Percentiles rank a stretch among this genome's conserved stretches.
Evolutionary conservation across 768 basidiomycete genomes (phyloP).

Genomic region (Lactarius quietus): DNA sequence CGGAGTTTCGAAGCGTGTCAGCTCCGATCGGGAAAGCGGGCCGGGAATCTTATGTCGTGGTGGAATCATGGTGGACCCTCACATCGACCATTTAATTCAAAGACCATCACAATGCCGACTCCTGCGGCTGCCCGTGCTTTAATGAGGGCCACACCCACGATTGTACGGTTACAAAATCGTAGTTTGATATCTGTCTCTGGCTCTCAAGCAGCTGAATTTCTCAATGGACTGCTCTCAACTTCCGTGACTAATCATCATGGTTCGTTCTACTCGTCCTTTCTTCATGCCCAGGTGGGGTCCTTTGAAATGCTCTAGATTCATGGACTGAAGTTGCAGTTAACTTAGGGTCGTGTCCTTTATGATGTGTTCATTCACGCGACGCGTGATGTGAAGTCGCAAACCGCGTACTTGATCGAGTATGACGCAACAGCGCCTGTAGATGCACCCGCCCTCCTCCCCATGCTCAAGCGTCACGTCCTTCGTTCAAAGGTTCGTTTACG

Average conservation of each 20-base stretch:
- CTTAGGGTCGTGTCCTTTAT: slow-evolving; percentile 82
- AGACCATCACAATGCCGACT: slow-evolving; percentile 31
- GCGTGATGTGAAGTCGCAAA: slow-evolving; percentile 40
- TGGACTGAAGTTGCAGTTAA: slow-evolving; percentile 22
- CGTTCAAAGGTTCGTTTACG: slow-evolving; percentile 85
- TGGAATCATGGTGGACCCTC: too few species aligned
- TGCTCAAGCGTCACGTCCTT: slow-evolving; percentile 81
- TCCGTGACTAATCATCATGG: slow-evolving; percentile 44
- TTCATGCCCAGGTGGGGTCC: slow-evolving; percentile 70
- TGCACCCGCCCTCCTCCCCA: slow-evolving; percentile 55
- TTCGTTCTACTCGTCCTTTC: slow-evolving; percentile 66
- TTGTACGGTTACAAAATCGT: slow-evolving; percentile 63
- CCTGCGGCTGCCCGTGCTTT: slow-evolving; percentile 42
- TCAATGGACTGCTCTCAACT: slow-evolving; percentile 70
- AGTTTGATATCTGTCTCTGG: slow-evolving; percentile 74
- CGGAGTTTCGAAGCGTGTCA: slow-evolving; percentile 22
- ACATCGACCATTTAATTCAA: neutral
- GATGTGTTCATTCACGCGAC: slow-evolving; percentile 83
- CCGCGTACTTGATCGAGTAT: slow-evolving; percentile 67
- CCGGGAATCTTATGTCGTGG: neutral
- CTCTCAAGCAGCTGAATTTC: slow-evolving; percentile 73
- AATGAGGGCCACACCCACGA: slow-evolving; percentile 38
- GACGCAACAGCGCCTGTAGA: slow-evolving; percentile 48
- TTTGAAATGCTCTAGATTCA: slow-evolving; percentile 11
- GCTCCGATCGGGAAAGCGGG: slow-evolving; percentile 14